Conservation (phyloP, 2,329 filamentous ascomycete genomes). For the Diaporthe sp. region DNA sequence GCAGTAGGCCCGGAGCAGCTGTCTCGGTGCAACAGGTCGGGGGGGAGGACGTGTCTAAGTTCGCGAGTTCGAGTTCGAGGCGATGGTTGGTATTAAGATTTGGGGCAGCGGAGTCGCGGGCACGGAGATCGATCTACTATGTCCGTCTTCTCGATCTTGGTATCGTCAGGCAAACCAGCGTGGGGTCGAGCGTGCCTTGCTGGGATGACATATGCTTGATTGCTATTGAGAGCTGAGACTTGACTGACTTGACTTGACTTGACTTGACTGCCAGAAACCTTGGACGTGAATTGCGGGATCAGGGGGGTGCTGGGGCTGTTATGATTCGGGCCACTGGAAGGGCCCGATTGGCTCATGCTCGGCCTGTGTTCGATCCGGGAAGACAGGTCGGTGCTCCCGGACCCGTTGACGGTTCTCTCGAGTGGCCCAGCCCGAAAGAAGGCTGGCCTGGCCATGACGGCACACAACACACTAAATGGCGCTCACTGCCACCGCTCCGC, state of each 20-base stretch:
- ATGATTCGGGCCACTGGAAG: constrained; percentile 23
- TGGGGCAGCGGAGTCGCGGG: not conserved
- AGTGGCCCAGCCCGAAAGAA: constrained; percentile 3
- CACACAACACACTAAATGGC: not conserved
- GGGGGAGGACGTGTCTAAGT: not conserved
- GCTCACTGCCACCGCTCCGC: constrained; percentile 23
- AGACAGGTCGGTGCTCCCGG: constrained; percentile 25
- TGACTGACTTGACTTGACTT: not conserved
- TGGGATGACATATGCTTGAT: constrained; percentile 14
- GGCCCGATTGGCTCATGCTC: constrained; percentile 19
- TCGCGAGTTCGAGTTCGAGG: constrained; percentile 15
- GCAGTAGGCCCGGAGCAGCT: constrained; percentile 10
- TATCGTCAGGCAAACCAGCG: constrained; percentile 12
- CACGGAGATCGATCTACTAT: constrained; percentile 1
- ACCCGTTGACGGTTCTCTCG: constrained; percentile 12
- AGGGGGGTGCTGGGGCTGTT: constrained; percentile 10
- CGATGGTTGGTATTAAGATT: constrained; percentile 7
- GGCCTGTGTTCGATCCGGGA: constrained; percentile 23
- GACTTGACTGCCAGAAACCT: constrained; percentile 18
- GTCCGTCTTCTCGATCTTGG: not conserved
- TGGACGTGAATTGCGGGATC: constrained; percentile 17
- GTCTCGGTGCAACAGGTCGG: not conserved
- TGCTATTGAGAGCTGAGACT: constrained; percentile 12
- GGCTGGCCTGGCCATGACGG: not conserved
- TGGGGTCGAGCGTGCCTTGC: constrained; percentile 22